Percentiles rank a stretch among this genome's conserved stretches.
Conservation (phyloP, 495 filamentous ascomycete species). For the Talaromyces adpressus region DNA sequence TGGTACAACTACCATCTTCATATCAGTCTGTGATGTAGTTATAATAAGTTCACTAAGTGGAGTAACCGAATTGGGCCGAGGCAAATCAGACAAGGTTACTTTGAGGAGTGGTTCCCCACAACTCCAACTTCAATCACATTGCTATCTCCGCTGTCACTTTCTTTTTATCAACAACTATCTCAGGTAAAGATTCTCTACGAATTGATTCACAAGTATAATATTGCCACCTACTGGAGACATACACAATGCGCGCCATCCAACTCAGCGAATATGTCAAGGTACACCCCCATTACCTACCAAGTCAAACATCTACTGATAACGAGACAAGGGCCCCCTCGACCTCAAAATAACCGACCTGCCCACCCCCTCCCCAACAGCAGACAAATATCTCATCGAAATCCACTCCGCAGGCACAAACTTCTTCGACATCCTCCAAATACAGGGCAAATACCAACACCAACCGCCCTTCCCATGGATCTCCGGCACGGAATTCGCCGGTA, state of each 20-base stretch:
- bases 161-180: too few species aligned
- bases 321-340: constrained; percentile 65
- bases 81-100: neutral
- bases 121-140: neutral
- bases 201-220: neutral
- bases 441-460: constrained; percentile 68
- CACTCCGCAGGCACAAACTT: constrained; percentile 89
- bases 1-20: too few species aligned
- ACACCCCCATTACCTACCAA: too few species aligned
- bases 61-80: constrained; percentile 2
- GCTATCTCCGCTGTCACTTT: neutral
- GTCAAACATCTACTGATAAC: neutral
- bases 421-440: constrained; percentile 89
- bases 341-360: constrained; percentile 69
- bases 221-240: neutral
- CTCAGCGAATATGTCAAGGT: constrained; percentile 78
- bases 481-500: constrained; percentile 80
- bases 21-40: too few species aligned
- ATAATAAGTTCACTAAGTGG: neutral
- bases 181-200: neutral
- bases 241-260: constrained; percentile 77
- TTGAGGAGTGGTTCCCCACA: neutral
- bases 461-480: constrained; percentile 77
- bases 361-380: constrained; percentile 56
- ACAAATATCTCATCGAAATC: constrained; percentile 83